Base-by-base conservation (phyloP, 768 basidiomycete genomes). In the Boletus sensibilis region DNA sequence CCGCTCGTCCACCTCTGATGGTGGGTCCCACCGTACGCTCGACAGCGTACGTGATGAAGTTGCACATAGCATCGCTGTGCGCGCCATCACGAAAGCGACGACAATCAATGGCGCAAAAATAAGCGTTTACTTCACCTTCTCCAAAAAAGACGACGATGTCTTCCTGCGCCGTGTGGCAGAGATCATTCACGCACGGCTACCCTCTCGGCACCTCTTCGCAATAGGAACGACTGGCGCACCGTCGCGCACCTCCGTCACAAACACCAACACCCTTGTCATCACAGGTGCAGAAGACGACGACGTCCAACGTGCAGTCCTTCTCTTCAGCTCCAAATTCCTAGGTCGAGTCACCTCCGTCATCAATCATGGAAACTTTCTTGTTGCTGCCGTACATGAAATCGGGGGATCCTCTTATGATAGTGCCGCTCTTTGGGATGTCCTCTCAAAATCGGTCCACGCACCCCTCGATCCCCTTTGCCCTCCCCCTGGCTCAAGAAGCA, bases 321-420 rank as follows among this genome's bases (percentile, higher is more conserved):
- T 91, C 50, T 77, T 80, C 14, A 76, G 76, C 50, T 79, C 87
- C 35, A 90, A 90, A 67, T 87, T 92, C 65, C 73, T 87, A n/a
- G 84, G 84, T 4, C 79, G 87, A 13, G 71, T 89, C 29, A 66
- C 74, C 34, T 62, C 73, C 31, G 73, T 77, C 14, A 64, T 64
- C 5, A 75, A 72, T 33, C 72, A 74, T 34, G 70, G 70, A 29
- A 64, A 67, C 46, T 51, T 61, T 18, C 70, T 78, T 61, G 63
- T 81, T 5, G 84, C 80, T 7, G 68, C 75, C 35, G 78, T 87
- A n/a, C 74, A 78, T 8, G 81, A 83, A 57, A 70, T 88, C 40
- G 81, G 81, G 18, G 72, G 70, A 7, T 77, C 80, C 0, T 70
- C 79, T 1, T 86, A 83, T 64, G 89, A 92, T 65, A 82, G 81